Base-by-base conservation (phyloP, 352 stramenopile genomes). In the Paralagenidium karlingii region DNA sequence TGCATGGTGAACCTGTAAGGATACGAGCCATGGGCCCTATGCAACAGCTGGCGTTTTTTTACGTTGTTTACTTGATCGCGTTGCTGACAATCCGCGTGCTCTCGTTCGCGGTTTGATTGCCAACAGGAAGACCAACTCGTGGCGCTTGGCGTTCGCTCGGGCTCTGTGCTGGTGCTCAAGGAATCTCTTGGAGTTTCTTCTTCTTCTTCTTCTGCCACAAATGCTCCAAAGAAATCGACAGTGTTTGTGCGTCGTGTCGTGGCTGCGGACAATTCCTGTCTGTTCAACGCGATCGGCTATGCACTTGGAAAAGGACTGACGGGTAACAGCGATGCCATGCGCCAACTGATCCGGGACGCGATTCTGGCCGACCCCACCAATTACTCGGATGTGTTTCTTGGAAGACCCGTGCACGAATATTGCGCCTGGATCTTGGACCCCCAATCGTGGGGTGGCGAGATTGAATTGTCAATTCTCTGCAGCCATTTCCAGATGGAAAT, bases 221-320 rank as follows among this genome's bases (percentile, higher is more conserved):
- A 36, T 36, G 30, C 30, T 36, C 30, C 19, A 36, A 20, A 8
- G 20, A 30, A 16, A 24, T 31, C 25, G 7, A 70, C 55, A 2
- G 58, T 83, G 18, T 87, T 91, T 39, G 43, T 84, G 24, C 60
- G 75, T 3, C 74, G 71, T 22, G 63, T 86, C 1, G 71, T 92
- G 28, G 67, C 78, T 6, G 75, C 75, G 10, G 78, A 92, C 51
- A 92, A 92, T 48, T 88, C 73, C 45, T 92, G 78, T 43, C 57
- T 92, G 6, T 92, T 92, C 46, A 84, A 89, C 53, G 62, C 68
- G n/a, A 81, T 92, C 24, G 69, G 64, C 60, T 87, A 38, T n/a
- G 79, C 67, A 8, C 64, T 89, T 21, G 62, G 60, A 0, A 84
- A 81, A 43, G 61, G 57, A 8, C 63, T 65, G 49, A 63, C 71